Evolutionary conservation across 2,329 filamentous ascomycete genomes (phyloP).

Genomic region (Aureobasidium lini): DNA sequence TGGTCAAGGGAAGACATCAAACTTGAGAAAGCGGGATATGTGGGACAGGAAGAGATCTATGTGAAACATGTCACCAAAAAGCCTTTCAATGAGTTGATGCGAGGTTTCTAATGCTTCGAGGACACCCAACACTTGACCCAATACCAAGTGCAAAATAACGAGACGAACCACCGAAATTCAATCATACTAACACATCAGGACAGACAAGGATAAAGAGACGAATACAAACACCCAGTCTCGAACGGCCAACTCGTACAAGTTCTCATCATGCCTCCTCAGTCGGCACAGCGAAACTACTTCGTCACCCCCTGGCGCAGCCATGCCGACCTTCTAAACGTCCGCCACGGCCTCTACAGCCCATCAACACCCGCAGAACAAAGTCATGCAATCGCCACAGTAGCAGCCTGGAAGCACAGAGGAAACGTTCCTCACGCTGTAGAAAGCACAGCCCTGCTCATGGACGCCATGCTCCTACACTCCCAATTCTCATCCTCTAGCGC

Average conservation of each 20-base stretch:
- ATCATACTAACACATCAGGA: background rate
- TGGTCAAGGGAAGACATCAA: background rate
- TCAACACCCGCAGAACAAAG: constrained; percentile 25
- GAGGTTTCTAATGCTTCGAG: too few relatives aligned
- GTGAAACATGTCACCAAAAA: too few relatives aligned
- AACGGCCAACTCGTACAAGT: background rate
- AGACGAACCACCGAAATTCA: too few relatives aligned
- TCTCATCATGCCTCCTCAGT: constrained; percentile 1
- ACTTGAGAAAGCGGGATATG: background rate
- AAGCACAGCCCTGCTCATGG: constrained; percentile 65
- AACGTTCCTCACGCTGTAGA: constrained; percentile 73
- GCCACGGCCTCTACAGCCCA: constrained; percentile 54
- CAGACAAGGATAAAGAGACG: background rate
- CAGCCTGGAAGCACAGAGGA: constrained; percentile 61
- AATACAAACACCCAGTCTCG: too few relatives aligned
- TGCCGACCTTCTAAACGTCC: constrained; percentile 57
- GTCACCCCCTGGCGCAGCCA: constrained; percentile 67
- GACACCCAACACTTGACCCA: too few relatives aligned
- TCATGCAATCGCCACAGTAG: constrained; percentile 13
- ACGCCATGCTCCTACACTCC: constrained; percentile 60
- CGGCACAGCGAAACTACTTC: constrained; percentile 41
- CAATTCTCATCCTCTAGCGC: constrained; percentile 55
- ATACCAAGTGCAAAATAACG: too few relatives aligned
- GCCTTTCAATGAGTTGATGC: too few relatives aligned
- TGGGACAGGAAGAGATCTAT: background rate